Evolutionary conservation across 2,329 filamentous ascomycete genomes (phyloP).

Genomic region (Aspergillus sp.): DNA sequence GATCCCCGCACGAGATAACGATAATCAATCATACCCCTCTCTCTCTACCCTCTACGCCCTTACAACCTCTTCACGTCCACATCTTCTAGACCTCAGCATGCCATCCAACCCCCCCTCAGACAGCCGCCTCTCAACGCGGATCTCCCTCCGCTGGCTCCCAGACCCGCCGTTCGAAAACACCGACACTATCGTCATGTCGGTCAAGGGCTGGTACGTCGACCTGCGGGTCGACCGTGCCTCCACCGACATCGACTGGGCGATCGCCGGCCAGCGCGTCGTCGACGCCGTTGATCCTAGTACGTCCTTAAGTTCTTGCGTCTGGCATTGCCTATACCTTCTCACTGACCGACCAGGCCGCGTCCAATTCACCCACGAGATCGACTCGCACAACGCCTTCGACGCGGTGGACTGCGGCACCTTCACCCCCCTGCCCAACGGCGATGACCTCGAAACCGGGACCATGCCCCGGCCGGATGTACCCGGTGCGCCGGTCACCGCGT

Average conservation of each 20-base stretch:
- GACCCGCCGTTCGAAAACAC: slow-evolving; percentile 42
- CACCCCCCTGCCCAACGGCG: slow-evolving; percentile 38
- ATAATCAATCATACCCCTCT: no score
- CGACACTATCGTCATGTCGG: slow-evolving; percentile 44
- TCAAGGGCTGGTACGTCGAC: slow-evolving; percentile 45
- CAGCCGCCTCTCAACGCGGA: slow-evolving; percentile 36
- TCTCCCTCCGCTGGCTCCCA: slow-evolving; percentile 45
- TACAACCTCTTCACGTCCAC: no score
- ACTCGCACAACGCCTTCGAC: slow-evolving; percentile 36
- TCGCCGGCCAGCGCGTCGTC: slow-evolving; percentile 42
- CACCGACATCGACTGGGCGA: slow-evolving; percentile 42
- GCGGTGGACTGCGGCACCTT: slow-evolving; percentile 38
- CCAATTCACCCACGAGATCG: slow-evolving; percentile 39
- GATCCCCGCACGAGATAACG: no score
- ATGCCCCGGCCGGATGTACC: slow-evolving; percentile 39
- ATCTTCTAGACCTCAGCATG: no score
- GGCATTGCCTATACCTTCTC: background rate
- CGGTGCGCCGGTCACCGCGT: slow-evolving; percentile 39
- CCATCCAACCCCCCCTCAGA: slow-evolving; percentile 1
- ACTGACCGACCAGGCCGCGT: slow-evolving; percentile 26
- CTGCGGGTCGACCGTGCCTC: slow-evolving; percentile 39
- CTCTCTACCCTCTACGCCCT: no score
- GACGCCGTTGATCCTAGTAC: slow-evolving; percentile 35
- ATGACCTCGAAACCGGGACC: slow-evolving; percentile 38
- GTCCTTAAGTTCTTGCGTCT: slow-evolving; percentile 3